Base-by-base conservation (phyloP, 75 land plant genomes). In the Adiantum capillusveneris region DNA sequence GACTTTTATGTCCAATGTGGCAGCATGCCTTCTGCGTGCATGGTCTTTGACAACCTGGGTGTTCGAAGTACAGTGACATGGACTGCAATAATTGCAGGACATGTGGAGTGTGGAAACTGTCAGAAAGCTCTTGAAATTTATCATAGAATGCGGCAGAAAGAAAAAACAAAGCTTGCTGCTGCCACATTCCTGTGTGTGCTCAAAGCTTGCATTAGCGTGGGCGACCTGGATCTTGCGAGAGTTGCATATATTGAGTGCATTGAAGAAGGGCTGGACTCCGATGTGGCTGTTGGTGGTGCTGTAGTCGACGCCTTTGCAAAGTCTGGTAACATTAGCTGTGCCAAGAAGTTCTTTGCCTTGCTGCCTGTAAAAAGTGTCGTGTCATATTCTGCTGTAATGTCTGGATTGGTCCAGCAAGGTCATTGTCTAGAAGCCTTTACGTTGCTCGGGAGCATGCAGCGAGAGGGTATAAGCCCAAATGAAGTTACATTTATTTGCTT, bases 321-420 rank as follows among this genome's bases (percentile, higher is more conserved):
- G 49, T 76, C 57, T 59, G 44, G 61, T 19, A 65, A 63, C 1
- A 7, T 70, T 37, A 67, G 20, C 19, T 51, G 56, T 13, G 74
- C 75, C 31, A 39, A 26, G 13, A 74, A 39, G 52, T 45, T 71
- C 12, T 81, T 81, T 53, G 62, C 28, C 17, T 39, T 51, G 53
- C 61, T 70, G 27, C 16, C 29, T 1, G 21, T 58, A 11, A 69
- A 58, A 57, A 73, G 55, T 31, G 50, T 69, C 1, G 70, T 73
- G 22, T 63, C 68, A 31, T 81, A 70, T 44, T 76, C 76, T 55
- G 79, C 80, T 27, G 56, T 73, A 57, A 53, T 81, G 18, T 72
- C 72, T 1, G 80, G 75, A 41, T 66, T 64, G 20, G 13, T 68
- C 29, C 45, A 61, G 0, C 56, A 68, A 67, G 72, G 64, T 6